These are phyloP conservation scores for Ballota nigra DNA, from an alignment of 257 asterid species.

Conservation along the genomic window DNA sequence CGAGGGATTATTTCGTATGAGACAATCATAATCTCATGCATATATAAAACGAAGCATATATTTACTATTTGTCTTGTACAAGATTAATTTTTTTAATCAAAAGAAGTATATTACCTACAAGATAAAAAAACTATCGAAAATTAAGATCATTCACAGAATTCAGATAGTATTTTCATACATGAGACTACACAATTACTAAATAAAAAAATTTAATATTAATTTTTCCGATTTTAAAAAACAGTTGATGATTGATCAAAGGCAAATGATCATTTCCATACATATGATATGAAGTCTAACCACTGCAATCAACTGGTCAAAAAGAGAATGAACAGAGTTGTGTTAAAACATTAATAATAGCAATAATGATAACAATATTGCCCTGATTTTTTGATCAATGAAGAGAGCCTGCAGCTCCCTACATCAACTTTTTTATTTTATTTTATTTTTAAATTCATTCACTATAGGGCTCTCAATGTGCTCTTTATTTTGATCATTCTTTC, in stretches of 20 bases:
- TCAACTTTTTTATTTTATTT: too few relatives aligned
- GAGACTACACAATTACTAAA: not conserved
- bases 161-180: too few relatives aligned
- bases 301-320: constrained; percentile 47
- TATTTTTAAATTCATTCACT: not conserved
- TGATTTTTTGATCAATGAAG: constrained; percentile 17
- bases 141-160: too few relatives aligned
- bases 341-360: constrained; percentile 32
- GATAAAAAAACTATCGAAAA: too few relatives aligned
- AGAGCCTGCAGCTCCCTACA: constrained; percentile 21
- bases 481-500: not conserved
- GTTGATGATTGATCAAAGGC: constrained; percentile 21
- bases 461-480: not conserved
- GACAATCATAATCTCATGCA: too few relatives aligned
- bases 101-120: too few relatives aligned
- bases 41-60: too few relatives aligned
- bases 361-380: constrained; percentile 28
- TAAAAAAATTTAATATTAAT: not conserved
- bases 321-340: constrained; percentile 29
- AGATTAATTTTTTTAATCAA: too few relatives aligned
- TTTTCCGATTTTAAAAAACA: constrained; percentile 3
- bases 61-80: too few relatives aligned
- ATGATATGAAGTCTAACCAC: constrained; percentile 31
- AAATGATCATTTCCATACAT: constrained; percentile 1
- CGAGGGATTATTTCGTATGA: too few relatives aligned